These are phyloP conservation scores for Nothopassalora personata DNA, from an alignment of 2,329 filamentous ascomycete genomes.

Conservation along the genomic window DNA sequence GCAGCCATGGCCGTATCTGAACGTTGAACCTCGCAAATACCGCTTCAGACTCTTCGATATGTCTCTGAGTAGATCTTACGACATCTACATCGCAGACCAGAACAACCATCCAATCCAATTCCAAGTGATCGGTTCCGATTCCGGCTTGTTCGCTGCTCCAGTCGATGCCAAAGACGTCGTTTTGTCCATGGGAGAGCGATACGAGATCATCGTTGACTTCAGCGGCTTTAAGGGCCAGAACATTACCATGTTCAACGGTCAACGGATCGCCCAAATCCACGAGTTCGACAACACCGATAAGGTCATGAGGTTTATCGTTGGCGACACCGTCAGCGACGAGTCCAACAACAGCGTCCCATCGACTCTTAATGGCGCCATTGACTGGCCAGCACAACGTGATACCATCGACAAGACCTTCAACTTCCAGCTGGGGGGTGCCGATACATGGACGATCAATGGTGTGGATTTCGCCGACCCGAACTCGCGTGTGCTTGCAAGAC, in stretches of 20 bases:
- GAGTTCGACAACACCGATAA: constrained; percentile 51
- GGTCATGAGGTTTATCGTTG: constrained; percentile 51
- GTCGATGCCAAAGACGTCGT: constrained; percentile 40
- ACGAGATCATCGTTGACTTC: constrained; percentile 56
- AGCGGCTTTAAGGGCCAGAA: constrained; percentile 45
- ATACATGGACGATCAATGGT: constrained; percentile 48
- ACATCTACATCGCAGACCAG: constrained; percentile 43
- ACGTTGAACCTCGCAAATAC: constrained; percentile 58
- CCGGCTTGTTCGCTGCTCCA: constrained; percentile 47
- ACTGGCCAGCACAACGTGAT: constrained; percentile 33
- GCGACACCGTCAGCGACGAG: constrained; percentile 35
- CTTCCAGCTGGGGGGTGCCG: constrained; percentile 41
- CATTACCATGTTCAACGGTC: constrained; percentile 26
- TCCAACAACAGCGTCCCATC: constrained; percentile 38
- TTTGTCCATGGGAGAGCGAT: constrained; percentile 54
- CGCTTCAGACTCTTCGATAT: constrained; percentile 52
- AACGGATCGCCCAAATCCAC: constrained; percentile 33
- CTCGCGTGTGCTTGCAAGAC: constrained; percentile 47
- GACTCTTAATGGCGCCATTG: constrained; percentile 22
- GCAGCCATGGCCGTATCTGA: constrained; percentile 54
- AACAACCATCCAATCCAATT: constrained; percentile 42
- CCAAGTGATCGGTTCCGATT: constrained; percentile 51
- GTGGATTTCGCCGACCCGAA: constrained; percentile 44
- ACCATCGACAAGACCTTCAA: constrained; percentile 42
- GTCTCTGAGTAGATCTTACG: constrained; percentile 45